phyloP scores from a whole-genome alignment of 2,329 filamentous ascomycete genomes.

The Calonectria pseudoturangicola region DNA sequence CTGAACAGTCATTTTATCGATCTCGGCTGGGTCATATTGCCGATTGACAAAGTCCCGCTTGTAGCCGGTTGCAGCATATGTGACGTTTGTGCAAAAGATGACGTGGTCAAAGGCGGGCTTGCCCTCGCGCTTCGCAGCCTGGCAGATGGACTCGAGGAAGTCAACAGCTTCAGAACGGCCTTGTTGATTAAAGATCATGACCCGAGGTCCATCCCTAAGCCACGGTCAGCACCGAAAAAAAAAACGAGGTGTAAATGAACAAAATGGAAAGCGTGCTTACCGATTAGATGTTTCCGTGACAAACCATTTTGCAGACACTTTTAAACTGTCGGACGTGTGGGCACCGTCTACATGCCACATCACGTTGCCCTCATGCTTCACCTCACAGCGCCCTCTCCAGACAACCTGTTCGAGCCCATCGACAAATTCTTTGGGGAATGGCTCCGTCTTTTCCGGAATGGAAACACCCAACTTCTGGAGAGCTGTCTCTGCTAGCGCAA shows the following conservation, averaged over 20 bases:
- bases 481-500: slow-evolving; percentile 71
- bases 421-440: slow-evolving; percentile 78
- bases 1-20: slow-evolving; percentile 72
- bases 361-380: slow-evolving; percentile 72
- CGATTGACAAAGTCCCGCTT: slow-evolving; percentile 76
- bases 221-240: neutral
- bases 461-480: slow-evolving; percentile 66
- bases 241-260: neutral
- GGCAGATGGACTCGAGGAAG: slow-evolving; percentile 70
- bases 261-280: slow-evolving; percentile 47
- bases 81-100: slow-evolving; percentile 88
- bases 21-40: slow-evolving; percentile 70
- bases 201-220: slow-evolving; percentile 62
- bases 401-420: slow-evolving; percentile 84
- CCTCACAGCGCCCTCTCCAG: slow-evolving; percentile 87
- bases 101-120: slow-evolving; percentile 78
- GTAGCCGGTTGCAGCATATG: slow-evolving; percentile 70
- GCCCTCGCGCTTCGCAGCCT: slow-evolving; percentile 56
- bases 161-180: slow-evolving; percentile 72
- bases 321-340: slow-evolving; percentile 93
- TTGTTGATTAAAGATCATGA: slow-evolving; percentile 93
- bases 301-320: slow-evolving; percentile 89
- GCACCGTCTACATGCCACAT: slow-evolving; percentile 95
- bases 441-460: slow-evolving; percentile 49
- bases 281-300: slow-evolving; percentile 66